A percentile compares a stretch with the other conserved stretches of the same genome.
phyloP scores from a whole-genome alignment of 2,329 filamentous ascomycete genomes.

The Escovopsis sp. region DNA sequence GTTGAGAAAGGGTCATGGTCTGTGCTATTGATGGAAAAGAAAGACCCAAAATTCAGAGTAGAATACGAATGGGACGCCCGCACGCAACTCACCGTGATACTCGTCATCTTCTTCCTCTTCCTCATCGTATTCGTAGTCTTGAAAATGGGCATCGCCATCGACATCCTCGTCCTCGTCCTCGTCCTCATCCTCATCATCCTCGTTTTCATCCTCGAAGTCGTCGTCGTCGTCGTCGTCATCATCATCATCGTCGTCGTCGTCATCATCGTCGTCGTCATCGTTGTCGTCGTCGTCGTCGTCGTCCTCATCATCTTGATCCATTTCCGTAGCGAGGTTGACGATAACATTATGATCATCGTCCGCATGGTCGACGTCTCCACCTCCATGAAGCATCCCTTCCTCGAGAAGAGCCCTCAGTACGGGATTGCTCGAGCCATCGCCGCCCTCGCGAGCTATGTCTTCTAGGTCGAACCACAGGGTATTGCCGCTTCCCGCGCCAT shows the following conservation, averaged over 20 bases:
- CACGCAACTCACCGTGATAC: constrained; percentile 9
- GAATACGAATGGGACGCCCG: constrained; percentile 10
- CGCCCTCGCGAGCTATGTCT: too few relatives aligned
- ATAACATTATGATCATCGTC: constrained; percentile 5
- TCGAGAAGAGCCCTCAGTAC: too few relatives aligned
- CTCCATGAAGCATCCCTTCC: background rate
- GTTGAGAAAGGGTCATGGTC: background rate
- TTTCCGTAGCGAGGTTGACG: background rate
- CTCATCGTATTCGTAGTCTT: background rate
- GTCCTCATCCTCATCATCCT: constrained; percentile 8
- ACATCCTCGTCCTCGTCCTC: constrained; percentile 15
- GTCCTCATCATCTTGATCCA: constrained; percentile 5
- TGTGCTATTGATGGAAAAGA: background rate
- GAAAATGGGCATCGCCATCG: constrained; percentile 1
- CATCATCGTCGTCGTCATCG: constrained; percentile 3
- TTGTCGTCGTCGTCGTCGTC: constrained; percentile 6
- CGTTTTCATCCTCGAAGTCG: background rate
- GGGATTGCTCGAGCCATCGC: too few relatives aligned
- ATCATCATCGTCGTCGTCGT: constrained; percentile 9
- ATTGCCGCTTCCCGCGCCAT: too few relatives aligned
- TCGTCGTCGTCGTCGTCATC: constrained; percentile 5
- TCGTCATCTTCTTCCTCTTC: constrained; percentile 12
- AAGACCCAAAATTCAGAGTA: background rate
- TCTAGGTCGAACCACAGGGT: too few relatives aligned
- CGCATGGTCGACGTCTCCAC: constrained; percentile 13